Evolutionary conservation across 108 stramenopile genomes (phyloP), one percentile per base, ranked within the genome.

Genomic region (Schizochytrium sp.): DNA sequence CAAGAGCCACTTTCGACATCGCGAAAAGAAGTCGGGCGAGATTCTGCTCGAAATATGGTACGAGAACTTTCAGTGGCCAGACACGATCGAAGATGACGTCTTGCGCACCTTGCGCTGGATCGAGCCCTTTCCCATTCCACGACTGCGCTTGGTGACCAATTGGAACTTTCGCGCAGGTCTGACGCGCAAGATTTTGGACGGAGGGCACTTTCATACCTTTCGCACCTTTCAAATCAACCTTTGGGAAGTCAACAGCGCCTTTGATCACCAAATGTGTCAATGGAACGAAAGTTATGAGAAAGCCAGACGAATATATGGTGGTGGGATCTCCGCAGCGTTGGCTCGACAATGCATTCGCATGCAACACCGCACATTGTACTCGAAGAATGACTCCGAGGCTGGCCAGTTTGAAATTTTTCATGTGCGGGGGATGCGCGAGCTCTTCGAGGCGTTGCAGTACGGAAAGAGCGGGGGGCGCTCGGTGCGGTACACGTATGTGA

Each of bases 401-500:
- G 60, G 60, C 18, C 47, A 45, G 12, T 58, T 29, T 29, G n/a
- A 72, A 8, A 60, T 34, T 44, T 23, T 57, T 34, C 69, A 88
- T 5, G 88, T 88, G 21, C 19, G 25, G 18, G 88, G 88, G n/a
- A 88, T 91, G 29, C 28, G n/a, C 8, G 41, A 60, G 23, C 76
- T 88, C 28, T 63, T 88, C 45, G 72, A 29, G n/a, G 60, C 53
- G 25, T 44, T 88, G 3, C 18, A 25, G 19, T 60, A 29, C 28
- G 71, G 87, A 21, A 89, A 60, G 21, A 29, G 23, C 25, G 57
- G 16, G 47, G 57, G 60, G 41, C 25, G 43, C 41, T 48, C 71
- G 23, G 57, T 51, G 25, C 90, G 90, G 34, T 91, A 72, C 58
- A 91, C 88, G 21, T 91, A 91, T 44, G 90, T 89, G 44, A 88